Conservation (phyloP, 257 asterid species). For the Plantago ovata region DNA sequence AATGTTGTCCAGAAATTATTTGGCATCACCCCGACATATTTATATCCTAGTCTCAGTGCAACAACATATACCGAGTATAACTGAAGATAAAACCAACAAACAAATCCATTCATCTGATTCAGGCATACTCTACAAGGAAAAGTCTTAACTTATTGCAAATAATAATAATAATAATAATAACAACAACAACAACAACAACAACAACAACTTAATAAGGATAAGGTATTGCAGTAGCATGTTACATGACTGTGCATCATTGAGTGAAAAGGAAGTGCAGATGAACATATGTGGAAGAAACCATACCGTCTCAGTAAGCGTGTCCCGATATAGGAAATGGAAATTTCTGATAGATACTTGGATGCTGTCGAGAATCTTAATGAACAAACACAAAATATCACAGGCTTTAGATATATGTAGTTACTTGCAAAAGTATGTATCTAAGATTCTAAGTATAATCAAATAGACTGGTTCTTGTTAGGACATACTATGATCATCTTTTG, state of each 20-base stretch:
- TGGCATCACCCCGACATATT: neutral
- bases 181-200: too few relatives aligned
- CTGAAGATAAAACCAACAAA: neutral
- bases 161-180: too few relatives aligned
- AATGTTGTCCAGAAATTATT: neutral
- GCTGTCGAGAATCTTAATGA: constrained; percentile 80
- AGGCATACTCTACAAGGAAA: too few relatives aligned
- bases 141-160: neutral
- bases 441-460: too few relatives aligned
- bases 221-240: constrained; percentile 7
- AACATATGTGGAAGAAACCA: constrained; percentile 19
- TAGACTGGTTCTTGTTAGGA: too few relatives aligned
- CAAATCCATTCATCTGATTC: too few relatives aligned
- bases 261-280: constrained; percentile 11
- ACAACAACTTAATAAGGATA: neutral
- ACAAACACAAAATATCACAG: neutral
- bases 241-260: constrained; percentile 6
- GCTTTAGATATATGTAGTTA: constrained; percentile 1
- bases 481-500: too few relatives aligned
- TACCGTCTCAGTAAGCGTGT: constrained; percentile 53
- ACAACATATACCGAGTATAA: constrained; percentile 1
- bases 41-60: neutral
- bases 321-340: constrained; percentile 68
- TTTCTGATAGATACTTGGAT: constrained; percentile 87
- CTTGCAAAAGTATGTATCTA: neutral